Conservation (phyloP, 176 grass and related monocot genomes). For the Juncus inflexus region DNA sequence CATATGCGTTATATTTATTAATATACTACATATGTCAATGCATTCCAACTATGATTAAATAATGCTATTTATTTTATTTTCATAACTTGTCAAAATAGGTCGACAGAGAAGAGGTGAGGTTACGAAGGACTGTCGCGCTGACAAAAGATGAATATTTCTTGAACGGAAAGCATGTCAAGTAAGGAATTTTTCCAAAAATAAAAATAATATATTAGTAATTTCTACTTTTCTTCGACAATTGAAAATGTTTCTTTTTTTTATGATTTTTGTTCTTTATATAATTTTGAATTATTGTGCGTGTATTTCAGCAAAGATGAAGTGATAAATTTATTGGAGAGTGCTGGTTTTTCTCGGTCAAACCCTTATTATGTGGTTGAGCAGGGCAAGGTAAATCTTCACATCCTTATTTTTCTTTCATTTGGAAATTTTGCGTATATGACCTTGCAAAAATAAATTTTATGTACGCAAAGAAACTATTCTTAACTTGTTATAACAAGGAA, state of each 20-base stretch:
- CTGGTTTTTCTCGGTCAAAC: conserved; percentile 97
- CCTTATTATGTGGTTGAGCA: conserved; percentile 99
- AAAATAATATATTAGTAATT: not conserved
- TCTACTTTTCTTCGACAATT: too few relatives aligned
- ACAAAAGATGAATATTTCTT: conserved; percentile 99
- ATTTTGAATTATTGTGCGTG: not conserved
- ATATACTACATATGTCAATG: too few relatives aligned
- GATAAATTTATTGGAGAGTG: conserved; percentile 99
- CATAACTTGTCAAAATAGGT: conserved; percentile 44
- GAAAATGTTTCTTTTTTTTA: too few relatives aligned
- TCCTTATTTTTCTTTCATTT: too few relatives aligned
- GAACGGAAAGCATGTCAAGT: conserved; percentile 92
- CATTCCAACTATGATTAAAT: too few relatives aligned
- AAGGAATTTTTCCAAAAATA: conserved; percentile 32
- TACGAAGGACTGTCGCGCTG: conserved; percentile 75
- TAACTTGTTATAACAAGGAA: too few relatives aligned
- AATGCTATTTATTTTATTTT: not conserved
- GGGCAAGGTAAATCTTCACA: conserved; percentile 41
- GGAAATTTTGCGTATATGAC: too few relatives aligned
- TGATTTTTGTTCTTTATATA: conserved; percentile 10
- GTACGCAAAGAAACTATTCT: too few relatives aligned
- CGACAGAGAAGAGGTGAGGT: conserved; percentile 93
- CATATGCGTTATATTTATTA: too few relatives aligned
- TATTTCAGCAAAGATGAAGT: conserved; percentile 90
- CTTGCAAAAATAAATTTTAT: too few relatives aligned